These are phyloP conservation scores for Yamadazyma pseudoaaseri DNA, from an alignment of 1,139 yeast species.

Conservation along the genomic window DNA sequence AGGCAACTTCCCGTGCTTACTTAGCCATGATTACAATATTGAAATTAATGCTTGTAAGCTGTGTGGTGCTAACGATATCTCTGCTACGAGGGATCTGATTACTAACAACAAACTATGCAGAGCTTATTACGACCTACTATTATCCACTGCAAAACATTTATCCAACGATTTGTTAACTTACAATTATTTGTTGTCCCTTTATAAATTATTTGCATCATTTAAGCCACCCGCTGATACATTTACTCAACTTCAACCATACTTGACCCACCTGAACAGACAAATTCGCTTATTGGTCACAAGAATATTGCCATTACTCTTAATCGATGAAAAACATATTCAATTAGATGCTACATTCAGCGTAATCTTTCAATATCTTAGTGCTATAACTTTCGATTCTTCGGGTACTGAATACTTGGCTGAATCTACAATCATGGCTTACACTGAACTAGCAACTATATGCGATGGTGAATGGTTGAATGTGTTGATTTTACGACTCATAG, in stretches of 20 bases:
- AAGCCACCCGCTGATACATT: constrained; percentile 37
- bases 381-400: constrained; percentile 29
- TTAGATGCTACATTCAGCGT: constrained; percentile 33
- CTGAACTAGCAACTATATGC: constrained; percentile 56
- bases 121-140: not conserved
- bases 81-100: constrained; percentile 1
- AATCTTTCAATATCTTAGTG: constrained; percentile 34
- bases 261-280: constrained; percentile 43
- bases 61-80: constrained; percentile 32
- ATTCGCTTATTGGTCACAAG: constrained; percentile 50
- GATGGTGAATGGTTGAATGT: constrained; percentile 65
- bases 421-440: constrained; percentile 59
- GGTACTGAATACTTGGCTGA: constrained; percentile 51
- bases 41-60: constrained; percentile 31
- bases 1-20: constrained; percentile 44
- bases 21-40: constrained; percentile 30
- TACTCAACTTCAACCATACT: constrained; percentile 20
- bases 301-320: constrained; percentile 45
- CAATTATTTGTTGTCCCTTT: constrained; percentile 45
- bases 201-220: constrained; percentile 48
- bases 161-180: constrained; percentile 1
- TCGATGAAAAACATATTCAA: constrained; percentile 30
- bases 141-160: not conserved
- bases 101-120: not conserved
- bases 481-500: constrained; percentile 56